phyloP scores from a whole-genome alignment of 2,329 filamentous ascomycete species.

The Ophiocordyceps camponoti-leonardi region DNA sequence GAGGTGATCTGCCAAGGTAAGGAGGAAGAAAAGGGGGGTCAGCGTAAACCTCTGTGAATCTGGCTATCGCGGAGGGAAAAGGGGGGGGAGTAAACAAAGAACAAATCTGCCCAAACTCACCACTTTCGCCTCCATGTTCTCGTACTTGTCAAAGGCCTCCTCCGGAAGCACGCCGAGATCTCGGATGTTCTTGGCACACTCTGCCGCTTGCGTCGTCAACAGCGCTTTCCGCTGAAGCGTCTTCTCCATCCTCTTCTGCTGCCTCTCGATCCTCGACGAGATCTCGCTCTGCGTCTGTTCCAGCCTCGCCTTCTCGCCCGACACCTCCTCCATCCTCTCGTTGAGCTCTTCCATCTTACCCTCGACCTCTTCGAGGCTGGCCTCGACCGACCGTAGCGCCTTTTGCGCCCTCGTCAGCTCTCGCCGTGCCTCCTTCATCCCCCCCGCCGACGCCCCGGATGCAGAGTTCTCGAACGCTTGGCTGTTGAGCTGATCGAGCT shows the following conservation, averaged over 20 bases:
- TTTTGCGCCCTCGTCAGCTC: constrained; percentile 67
- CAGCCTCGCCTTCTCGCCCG: constrained; percentile 39
- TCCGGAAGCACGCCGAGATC: constrained; percentile 87
- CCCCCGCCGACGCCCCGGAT: constrained; percentile 42
- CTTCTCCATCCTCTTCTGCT: constrained; percentile 84
- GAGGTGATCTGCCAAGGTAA: constrained; percentile 28
- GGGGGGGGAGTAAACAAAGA: background rate
- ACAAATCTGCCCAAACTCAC: constrained; percentile 26
- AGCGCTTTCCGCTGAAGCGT: constrained; percentile 76
- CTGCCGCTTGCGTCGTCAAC: constrained; percentile 57
- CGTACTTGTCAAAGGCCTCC: constrained; percentile 83
- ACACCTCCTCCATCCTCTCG: constrained; percentile 35
- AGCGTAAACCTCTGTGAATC: no score
- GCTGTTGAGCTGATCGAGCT: constrained; percentile 69
- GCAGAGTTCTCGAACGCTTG: constrained; percentile 51
- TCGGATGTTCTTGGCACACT: constrained; percentile 76
- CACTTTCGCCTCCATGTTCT: constrained; percentile 60
- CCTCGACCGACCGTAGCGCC: constrained; percentile 46
- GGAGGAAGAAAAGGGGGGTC: no score
- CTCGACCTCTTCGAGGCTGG: constrained; percentile 60
- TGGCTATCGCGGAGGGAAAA: constrained; percentile 4
- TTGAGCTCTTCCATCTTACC: constrained; percentile 40
- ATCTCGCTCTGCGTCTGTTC: constrained; percentile 61
- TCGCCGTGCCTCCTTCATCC: constrained; percentile 60
- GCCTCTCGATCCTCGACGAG: constrained; percentile 60